Percentiles rank a stretch among this genome's conserved stretches.
Conservation (phyloP, 768 basidiomycete species). For the Amanita inopinata region DNA sequence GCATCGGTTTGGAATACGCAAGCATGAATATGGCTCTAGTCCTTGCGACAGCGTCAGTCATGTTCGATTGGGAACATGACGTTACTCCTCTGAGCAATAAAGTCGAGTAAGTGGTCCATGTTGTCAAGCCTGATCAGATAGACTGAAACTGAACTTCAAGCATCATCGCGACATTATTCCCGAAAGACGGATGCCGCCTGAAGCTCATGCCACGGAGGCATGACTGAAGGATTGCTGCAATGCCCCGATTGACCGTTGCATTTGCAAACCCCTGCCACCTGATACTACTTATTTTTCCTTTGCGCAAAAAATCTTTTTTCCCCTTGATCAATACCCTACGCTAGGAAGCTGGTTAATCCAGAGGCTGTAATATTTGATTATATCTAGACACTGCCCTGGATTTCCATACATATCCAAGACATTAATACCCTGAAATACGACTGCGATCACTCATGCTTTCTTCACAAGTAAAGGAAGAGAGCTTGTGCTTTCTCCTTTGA, state of each 20-base stretch:
- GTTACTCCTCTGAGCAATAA: constrained; percentile 69
- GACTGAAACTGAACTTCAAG: constrained; percentile 24
- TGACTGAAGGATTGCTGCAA: constrained; percentile 8
- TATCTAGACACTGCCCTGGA: not conserved
- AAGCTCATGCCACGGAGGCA: constrained; percentile 57
- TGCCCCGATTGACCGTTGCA: constrained; percentile 1
- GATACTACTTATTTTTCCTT: no score
- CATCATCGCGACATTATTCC: constrained; percentile 96
- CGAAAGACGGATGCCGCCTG: constrained; percentile 81
- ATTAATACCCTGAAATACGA: not conserved
- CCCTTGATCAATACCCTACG: not conserved
- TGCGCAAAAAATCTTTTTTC: no score
- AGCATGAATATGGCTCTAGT: constrained; percentile 83
- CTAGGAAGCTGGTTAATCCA: not conserved
- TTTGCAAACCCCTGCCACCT: not conserved
- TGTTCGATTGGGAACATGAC: constrained; percentile 84
- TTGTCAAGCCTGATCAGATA: constrained; percentile 2
- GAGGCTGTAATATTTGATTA: not conserved
- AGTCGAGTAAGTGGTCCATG: constrained; percentile 54
- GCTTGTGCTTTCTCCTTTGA: constrained; percentile 42
- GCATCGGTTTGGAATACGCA: constrained; percentile 90
- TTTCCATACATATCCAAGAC: not conserved
- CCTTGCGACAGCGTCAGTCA: constrained; percentile 69
- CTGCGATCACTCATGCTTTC: constrained; percentile 21
- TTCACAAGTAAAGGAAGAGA: constrained; percentile 47